Base-by-base conservation (phyloP, 345 rosid genomes). In the Ricinus communis region DNA sequence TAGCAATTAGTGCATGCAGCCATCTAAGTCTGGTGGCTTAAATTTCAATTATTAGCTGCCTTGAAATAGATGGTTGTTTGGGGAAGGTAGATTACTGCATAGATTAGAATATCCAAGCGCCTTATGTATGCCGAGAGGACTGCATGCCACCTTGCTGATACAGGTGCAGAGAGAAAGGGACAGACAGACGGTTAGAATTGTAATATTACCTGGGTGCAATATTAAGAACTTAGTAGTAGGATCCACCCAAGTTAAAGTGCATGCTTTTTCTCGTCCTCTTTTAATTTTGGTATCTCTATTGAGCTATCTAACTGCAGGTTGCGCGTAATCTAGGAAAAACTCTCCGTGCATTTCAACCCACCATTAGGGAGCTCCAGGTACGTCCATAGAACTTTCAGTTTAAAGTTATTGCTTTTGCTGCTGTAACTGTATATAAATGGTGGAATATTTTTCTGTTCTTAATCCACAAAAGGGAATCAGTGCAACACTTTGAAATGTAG, bases 361-460 rank as follows among this genome's bases (percentile, higher is more conserved):
- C 98, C 64, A 90, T 94, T 79, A 90, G 86, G 80, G 98, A 94
- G 82, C 87, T 94, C 66, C 97, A 94, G 93, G 98, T 91, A 58
- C 97, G 5, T 43, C 30, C 33, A 5, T 1, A 15, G 25, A 27
- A 47, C 15, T 65, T 65, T 49, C 24, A 28, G 8, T 47, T 65
- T 30, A 47, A 47, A 16, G n/a, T 10, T 19, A 18, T 47, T 49
- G 27, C 30, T 18, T 47, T 4, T 49, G 16, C 43, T 52, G 18
- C 7, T 0, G 52, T 46, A 27, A 47, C 33, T 46, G 1, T 27
- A 27, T 27, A 65, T 65, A 28, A 28, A 65, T 65, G 21, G 40
- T 25, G 25, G 40, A 16, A 65, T 14, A 9, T 15, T 64, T 45
- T 65, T 31, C 9, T 36, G 16, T 43, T 63, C 18, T 45, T 1